These are phyloP conservation scores for Manihot esculenta DNA, from an alignment of 441 rosid species.

Conservation along the genomic window DNA sequence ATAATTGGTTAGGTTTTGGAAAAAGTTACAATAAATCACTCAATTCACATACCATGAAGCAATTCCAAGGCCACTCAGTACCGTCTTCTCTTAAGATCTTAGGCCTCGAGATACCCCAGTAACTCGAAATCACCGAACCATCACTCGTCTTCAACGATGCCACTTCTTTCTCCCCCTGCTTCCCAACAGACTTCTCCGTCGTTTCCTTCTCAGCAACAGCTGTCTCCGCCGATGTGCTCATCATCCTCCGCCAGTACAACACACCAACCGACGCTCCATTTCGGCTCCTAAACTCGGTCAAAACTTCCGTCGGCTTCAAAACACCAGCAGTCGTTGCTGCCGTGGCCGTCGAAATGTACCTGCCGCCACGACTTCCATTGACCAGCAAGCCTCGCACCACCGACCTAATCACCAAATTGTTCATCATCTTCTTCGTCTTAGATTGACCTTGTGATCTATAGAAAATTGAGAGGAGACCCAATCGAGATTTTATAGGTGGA, in stretches of 20 bases:
- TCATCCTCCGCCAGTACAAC: conserved; percentile 35
- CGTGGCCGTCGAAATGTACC: conserved; percentile 3
- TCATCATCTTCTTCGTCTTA: neutral
- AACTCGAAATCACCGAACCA: conserved; percentile 32
- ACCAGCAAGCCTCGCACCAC: conserved; percentile 4
- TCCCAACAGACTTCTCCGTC: conserved; percentile 20
- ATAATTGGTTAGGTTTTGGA: too few relatives aligned
- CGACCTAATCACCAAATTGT: neutral
- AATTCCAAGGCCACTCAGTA: conserved; percentile 73
- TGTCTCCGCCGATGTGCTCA: conserved; percentile 29
- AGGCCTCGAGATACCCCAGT: conserved; percentile 68
- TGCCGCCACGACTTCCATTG: neutral
- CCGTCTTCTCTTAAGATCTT: conserved; percentile 68
- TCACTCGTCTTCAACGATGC: conserved; percentile 17
- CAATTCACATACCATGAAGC: conserved; percentile 53
- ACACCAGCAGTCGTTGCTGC: neutral
- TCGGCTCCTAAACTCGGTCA: conserved; percentile 1
- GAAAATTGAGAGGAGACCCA: neutral
- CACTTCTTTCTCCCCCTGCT: conserved; percentile 15
- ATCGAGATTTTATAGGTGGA: neutral
- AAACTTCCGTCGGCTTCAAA: neutral
- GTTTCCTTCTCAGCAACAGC: conserved; percentile 18
- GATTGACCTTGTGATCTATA: neutral
- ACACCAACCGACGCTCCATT: conserved; percentile 10
- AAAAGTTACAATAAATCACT: conserved; percentile 21